Base-by-base conservation (phyloP, 2,329 filamentous ascomycete genomes). In the Aspergillus sergii region DNA sequence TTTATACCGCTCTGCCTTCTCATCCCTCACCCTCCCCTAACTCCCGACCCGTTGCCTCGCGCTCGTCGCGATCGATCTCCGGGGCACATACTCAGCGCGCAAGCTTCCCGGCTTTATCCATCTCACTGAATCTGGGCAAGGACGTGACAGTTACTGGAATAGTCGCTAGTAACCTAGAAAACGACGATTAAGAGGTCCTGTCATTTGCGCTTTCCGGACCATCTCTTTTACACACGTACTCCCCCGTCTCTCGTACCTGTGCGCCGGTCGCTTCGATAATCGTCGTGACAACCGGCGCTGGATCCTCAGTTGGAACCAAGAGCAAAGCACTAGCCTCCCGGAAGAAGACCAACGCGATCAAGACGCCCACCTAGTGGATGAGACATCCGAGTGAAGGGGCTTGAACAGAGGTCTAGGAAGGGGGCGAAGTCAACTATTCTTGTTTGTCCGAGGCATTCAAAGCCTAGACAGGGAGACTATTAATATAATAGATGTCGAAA, bases 401-500 rank as follows among this genome's bases (percentile, higher is more conserved):
- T 59, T 48, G 32, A 57, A 57, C 41, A 59, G 60, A 54, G 58
- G 46, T 65, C n/a, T 46, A 61, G 43, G 61, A 66, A 68, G 63
- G 63, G 69, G 66, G 43, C 66, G 64, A 59, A 66, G 59, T 36
- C 69, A 32, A 51, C 48, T n/a, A n/a, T 34, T 53, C n/a, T 55
- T 36, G 58, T 45, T 32, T 21, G n/a, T 12, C 39, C 23, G 23
- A 28, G 30, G 30, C 56, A 48, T 48, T 51, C 21, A 23, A 14
- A 34, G 46, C 65, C 66, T 32, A 71, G 70, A 32, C 69, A 66
- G 45, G 71, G 69, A 36, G 60, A 34, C 19, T 59, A 36, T 43
- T 57, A 48, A 58, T 23, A 59, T 50, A 72, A 73, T 70, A 71
- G 57, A 80, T 80, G 77, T 78, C 75, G 62, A 80, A 80, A 76